Base-by-base conservation (phyloP, 108 stramenopile species). In the Chaetoceros tenuissimus region DNA sequence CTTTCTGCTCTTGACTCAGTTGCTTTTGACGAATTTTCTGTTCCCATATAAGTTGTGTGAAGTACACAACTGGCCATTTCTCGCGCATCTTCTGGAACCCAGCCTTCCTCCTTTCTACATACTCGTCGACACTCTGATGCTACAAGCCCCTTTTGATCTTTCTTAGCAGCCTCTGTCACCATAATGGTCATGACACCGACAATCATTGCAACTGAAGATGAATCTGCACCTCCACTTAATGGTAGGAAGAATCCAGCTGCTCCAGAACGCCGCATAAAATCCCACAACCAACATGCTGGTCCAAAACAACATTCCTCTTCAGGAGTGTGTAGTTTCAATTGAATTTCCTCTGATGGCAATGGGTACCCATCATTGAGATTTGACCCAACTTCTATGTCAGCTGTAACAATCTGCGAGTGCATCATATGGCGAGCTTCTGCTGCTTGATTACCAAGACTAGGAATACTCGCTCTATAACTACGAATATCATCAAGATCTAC, bases 221-320 rank as follows among this genome's bases (percentile, higher is more conserved):
- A 94, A 61, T 99, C 98, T 19, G 98, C 98, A 24, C 98, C 98
- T 25, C 98, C 79, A 62, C 85, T 87, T 24, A 99, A 74, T 17
- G 98, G 98, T 29, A 99, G 77, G 44, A 99, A 87, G 58, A 89
- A 99, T 0, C 98, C 98, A 3, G 82, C 71, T 16, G 95, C 95
- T 25, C 96, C 93, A 8, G 84, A 82, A 21, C 97, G 67, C 24
- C 98, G 79, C 56, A 97, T 58, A 69, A 95, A 99, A 68, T 99
- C 98, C 98, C 98, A 99, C 30, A 99, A 70, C 98, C 98, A 99
- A 76, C 96, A 97, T 22, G 98, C 98, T 1, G 98, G 98, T 0
- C 98, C 98, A 24, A 94, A 60, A 59, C 86, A 94, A 64, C 97
- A 98, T 71, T 99, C 97, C 71, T 99, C 96, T 70, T 98, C 94